A percentile compares a stretch with the other conserved stretches of the same genome.
phyloP scores from a whole-genome alignment of 129 eudicot species.

The Flaveria ramosissima region DNA sequence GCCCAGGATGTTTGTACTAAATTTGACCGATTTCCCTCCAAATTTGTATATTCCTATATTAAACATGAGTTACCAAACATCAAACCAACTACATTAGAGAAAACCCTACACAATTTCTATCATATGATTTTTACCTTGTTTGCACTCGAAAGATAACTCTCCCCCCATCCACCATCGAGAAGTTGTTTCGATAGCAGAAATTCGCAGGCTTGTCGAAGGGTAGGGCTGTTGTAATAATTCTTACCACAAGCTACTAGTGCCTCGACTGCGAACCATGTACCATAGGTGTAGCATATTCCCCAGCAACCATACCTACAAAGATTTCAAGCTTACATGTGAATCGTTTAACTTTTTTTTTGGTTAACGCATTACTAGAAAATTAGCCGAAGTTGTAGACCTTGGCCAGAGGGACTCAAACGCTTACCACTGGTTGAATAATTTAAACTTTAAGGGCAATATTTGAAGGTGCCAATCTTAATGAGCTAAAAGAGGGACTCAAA shows the following conservation, averaged over 20 bases:
- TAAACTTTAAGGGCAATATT: no score
- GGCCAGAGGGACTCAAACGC: no score
- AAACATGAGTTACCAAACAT: background rate
- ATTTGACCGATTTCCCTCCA: constrained; percentile 53
- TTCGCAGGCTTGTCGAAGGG: constrained; percentile 52
- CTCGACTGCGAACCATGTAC: constrained; percentile 66
- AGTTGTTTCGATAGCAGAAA: constrained; percentile 66
- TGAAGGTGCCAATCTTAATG: no score
- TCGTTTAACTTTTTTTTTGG: no score
- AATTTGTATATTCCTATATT: constrained; percentile 33
- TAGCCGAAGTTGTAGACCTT: no score
- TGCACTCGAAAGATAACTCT: constrained; percentile 64
- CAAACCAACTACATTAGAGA: background rate
- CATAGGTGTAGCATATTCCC: constrained; percentile 81
- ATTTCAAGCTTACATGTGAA: background rate
- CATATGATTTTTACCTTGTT: constrained; percentile 42
- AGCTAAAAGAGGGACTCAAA: no score
- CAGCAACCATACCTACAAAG: constrained; percentile 65
- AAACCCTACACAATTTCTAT: background rate
- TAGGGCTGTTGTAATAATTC: constrained; percentile 38
- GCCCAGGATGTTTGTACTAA: constrained; percentile 75
- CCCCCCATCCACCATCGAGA: constrained; percentile 86
- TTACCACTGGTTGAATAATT: no score
- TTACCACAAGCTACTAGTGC: constrained; percentile 59
- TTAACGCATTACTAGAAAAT: no score